These are phyloP conservation scores for Pontederia crassipes DNA, from an alignment of 176 grass and related monocot genomes.

Conservation along the genomic window DNA sequence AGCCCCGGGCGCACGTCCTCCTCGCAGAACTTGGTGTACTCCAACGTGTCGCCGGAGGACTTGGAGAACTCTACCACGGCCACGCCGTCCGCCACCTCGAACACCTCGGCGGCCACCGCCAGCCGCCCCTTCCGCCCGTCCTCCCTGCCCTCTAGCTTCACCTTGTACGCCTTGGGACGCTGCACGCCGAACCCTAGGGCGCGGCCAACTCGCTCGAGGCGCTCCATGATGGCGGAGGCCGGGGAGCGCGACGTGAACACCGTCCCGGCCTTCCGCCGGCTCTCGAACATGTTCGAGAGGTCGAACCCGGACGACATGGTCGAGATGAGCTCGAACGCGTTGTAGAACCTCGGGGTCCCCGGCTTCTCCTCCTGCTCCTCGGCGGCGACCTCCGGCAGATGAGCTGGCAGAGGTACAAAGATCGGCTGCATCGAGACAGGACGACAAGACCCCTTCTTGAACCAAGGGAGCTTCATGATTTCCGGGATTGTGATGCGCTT, in stretches of 20 bases:
- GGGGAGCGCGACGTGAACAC: slow-evolving; percentile 68
- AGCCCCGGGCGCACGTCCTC: slow-evolving; percentile 5
- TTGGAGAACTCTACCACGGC: slow-evolving; percentile 18
- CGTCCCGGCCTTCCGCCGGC: slow-evolving; percentile 34
- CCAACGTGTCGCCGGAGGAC: slow-evolving; percentile 4
- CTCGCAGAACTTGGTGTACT: slow-evolving; percentile 11
- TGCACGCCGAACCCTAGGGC: slow-evolving; percentile 39
- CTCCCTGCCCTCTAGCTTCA: slow-evolving; percentile 24
- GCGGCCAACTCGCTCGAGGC: slow-evolving; percentile 29
- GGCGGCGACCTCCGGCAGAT: slow-evolving; percentile 9
- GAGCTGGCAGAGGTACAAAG: slow-evolving; percentile 1
- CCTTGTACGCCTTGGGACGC: slow-evolving; percentile 1
- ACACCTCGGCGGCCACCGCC: slow-evolving; percentile 22
- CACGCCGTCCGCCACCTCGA: slow-evolving; percentile 8
- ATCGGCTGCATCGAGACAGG: slow-evolving; percentile 3
- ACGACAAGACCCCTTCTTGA: slow-evolving; percentile 53
- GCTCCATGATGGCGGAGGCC: slow-evolving; percentile 38
- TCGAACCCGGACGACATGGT: slow-evolving; percentile 96
- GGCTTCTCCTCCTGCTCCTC: background rate
- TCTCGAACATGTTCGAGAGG: slow-evolving; percentile 82
- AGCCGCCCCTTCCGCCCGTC: slow-evolving; percentile 43
- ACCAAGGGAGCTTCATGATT: slow-evolving; percentile 59
- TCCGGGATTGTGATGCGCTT: slow-evolving; percentile 59
- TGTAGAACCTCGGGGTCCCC: slow-evolving; percentile 68
- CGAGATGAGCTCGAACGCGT: slow-evolving; percentile 93